Percentiles rank a stretch among this genome's conserved stretches.
These are phyloP conservation scores for Mallotus nudiflorus DNA, from an alignment of 345 rosid species.

Conservation along the genomic window DNA sequence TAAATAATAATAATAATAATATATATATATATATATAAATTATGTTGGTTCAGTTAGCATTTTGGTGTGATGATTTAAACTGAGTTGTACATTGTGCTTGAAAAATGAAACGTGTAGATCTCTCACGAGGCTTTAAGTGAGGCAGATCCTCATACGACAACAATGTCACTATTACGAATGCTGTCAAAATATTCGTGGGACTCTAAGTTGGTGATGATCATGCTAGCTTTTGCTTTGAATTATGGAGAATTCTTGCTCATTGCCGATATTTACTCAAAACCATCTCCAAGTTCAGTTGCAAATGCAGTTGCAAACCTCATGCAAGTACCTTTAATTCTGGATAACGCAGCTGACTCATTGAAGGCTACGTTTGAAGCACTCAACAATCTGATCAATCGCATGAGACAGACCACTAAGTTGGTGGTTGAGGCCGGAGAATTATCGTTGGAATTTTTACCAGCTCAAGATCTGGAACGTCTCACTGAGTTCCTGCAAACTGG, in stretches of 20 bases:
- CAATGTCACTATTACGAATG: constrained; percentile 45
- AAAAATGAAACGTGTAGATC: constrained; percentile 37
- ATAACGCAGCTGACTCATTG: constrained; percentile 37
- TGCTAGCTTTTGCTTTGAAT: constrained; percentile 62
- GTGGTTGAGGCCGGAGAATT: constrained; percentile 55
- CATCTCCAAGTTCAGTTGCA: constrained; percentile 61
- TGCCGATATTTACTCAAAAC: constrained; percentile 59
- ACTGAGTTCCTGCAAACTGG: constrained; percentile 58
- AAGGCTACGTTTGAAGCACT: constrained; percentile 49
- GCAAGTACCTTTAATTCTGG: constrained; percentile 50
- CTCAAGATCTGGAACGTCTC: constrained; percentile 34
- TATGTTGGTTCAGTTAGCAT: too few species aligned
- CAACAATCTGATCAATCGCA: constrained; percentile 50
- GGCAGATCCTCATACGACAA: constrained; percentile 54
- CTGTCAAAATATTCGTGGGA: constrained; percentile 64
- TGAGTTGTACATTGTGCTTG: not conserved
- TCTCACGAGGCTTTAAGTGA: constrained; percentile 56
- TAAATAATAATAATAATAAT: too few species aligned
- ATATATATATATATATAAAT: too few species aligned
- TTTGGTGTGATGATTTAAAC: too few species aligned
- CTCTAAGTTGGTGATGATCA: constrained; percentile 57
- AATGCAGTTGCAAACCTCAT: constrained; percentile 63
- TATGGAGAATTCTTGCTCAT: constrained; percentile 81
- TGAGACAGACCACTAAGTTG: constrained; percentile 52
- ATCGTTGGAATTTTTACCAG: constrained; percentile 48